Conservation (phyloP, 2,329 filamentous ascomycete genomes). For the Aurifilum marmelostoma region DNA sequence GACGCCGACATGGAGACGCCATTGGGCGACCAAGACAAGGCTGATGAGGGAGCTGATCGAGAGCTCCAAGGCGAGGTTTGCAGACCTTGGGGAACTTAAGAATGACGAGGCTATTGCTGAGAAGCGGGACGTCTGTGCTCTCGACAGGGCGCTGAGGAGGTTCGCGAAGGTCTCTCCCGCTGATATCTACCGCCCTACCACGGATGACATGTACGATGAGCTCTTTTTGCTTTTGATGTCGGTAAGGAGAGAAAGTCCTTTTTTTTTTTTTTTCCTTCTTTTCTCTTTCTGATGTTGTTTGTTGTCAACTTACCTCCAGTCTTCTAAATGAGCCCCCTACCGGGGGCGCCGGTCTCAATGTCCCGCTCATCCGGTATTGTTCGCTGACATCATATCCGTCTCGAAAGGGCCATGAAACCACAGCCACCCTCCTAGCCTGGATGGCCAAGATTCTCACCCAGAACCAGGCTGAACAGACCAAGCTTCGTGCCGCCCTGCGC, state of each 20-base stretch:
- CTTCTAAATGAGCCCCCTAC: too few relatives aligned
- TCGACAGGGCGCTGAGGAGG: slow-evolving; percentile 20
- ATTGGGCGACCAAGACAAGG: slow-evolving; percentile 19
- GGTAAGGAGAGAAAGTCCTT: slow-evolving; percentile 2
- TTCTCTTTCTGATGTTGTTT: too few relatives aligned
- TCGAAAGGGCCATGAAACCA: slow-evolving; percentile 25
- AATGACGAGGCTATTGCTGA: slow-evolving; percentile 6
- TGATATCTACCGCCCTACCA: slow-evolving; percentile 20
- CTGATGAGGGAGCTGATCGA: slow-evolving; percentile 18
- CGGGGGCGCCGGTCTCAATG: too few relatives aligned
- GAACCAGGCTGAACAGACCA: slow-evolving; percentile 7
- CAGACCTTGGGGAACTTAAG: slow-evolving; percentile 14
- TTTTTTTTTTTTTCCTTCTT: too few relatives aligned
- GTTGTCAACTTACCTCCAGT: too few relatives aligned
- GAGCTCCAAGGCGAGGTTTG: slow-evolving; percentile 16
- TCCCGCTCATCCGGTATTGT: too few relatives aligned
- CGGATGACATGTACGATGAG: slow-evolving; percentile 26
- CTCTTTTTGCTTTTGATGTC: slow-evolving; percentile 21
- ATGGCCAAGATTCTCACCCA: slow-evolving; percentile 27
- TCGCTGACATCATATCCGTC: too few relatives aligned
- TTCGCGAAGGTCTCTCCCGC: slow-evolving; percentile 21
- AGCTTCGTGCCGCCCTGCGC: slow-evolving; percentile 20
- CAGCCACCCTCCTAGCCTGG: slow-evolving; percentile 25
- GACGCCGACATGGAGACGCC: slow-evolving; percentile 20
- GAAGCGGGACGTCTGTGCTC: slow-evolving; percentile 18